Evolutionary conservation across 768 basidiomycete species (phyloP), one percentile per base, ranked within the genome.

Genomic region (Polyporus arcularius): DNA sequence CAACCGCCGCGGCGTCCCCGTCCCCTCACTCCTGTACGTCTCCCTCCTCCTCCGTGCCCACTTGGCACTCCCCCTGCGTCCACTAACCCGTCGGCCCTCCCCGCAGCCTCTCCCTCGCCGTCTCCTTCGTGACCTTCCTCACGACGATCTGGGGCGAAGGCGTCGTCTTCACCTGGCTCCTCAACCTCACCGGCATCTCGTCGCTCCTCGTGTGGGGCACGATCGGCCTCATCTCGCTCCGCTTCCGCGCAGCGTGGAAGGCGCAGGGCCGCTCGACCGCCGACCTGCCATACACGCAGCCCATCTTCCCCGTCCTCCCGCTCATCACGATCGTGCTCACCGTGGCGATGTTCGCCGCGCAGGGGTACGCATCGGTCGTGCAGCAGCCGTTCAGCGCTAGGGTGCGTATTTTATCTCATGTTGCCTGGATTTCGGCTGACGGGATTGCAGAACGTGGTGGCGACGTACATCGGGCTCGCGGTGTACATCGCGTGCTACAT

Each of bases 171-270:
- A 79, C 78, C 2, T 84, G 82, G 87, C 75, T 88, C 10, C 73
- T 87, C 52, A 85, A 86, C 64, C 74, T 88, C 53, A 85, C 84
- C 8, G 86, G 88, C 43, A 84, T 89, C 47, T 86, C 84, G 1
- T 84, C 85, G 2, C 74, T 90, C 51, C 79, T 89, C 60, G 85
- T 86, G 43, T 90, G 88, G 87, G 81, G 79, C 28, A 80, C 82
- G 31, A 84, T 87, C 60, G 80, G 79, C 9, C 16, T 76, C 35
- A 84, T 83, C 38, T 83, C 80, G 4, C 68, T 88, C 39, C 83
- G 86, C 32, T 89, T 90, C 76, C 80, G 86, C 26, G 65, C 69
- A n/a, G 87, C 85, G 4, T 89, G 84, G 76, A 71, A 68, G 46
- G 79, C 78, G 0, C 85, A 85, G 51, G 81, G 81, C 18, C 77